Base-by-base conservation (phyloP, 2,329 filamentous ascomycete species). In the Diaporthe velutina region DNA sequence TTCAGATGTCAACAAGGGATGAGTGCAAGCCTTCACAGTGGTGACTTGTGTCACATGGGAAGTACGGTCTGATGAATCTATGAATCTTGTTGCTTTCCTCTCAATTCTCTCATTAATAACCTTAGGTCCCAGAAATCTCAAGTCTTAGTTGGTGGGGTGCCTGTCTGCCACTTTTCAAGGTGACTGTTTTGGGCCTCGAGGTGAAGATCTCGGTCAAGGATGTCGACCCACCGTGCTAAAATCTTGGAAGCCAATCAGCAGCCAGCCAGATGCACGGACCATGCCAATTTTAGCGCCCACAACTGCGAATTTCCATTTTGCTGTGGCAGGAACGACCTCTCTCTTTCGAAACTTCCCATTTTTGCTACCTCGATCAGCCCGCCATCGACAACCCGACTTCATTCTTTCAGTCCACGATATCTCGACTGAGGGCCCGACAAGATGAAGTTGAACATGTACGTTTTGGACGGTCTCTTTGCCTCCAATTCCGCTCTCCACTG, bases 401-500 rank as follows among this genome's bases (percentile, higher is more conserved):
- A 78, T 78, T 78, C 77, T 73, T 76, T 75, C 75, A 73, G 75
- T 76, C 75, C 40, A 61, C 73, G 54, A 73, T 67, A 77, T 80
- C 79, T 81, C 80, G 80, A 81, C 80, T 78, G 77, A 80, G 77
- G 76, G 77, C 82, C 84, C 85, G 88, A 85, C 88, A 89, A 90
- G 89, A 94, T 94, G 93, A 94, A 94, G 75, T 75, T 76, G 75
- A 76, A 76, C 75, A 75, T 76, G 75, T 76, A 73, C 48, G 74
- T 74, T 50, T 55, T 38, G 30, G 55, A 72, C 13, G 13, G 60
- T 30, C 17, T 70, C 13, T 15, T n/a, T 28, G 13, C 22, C 28
- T 33, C 17, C 17, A 19, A 9, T 6, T 19, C 38, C 38, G 7
- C 15, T 19, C 3, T 40, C 45, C 30, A 50, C 28, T 54, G 48